phyloP scores from a whole-genome alignment of 2,329 filamentous ascomycete species.

The Aspergillus uvarum region DNA sequence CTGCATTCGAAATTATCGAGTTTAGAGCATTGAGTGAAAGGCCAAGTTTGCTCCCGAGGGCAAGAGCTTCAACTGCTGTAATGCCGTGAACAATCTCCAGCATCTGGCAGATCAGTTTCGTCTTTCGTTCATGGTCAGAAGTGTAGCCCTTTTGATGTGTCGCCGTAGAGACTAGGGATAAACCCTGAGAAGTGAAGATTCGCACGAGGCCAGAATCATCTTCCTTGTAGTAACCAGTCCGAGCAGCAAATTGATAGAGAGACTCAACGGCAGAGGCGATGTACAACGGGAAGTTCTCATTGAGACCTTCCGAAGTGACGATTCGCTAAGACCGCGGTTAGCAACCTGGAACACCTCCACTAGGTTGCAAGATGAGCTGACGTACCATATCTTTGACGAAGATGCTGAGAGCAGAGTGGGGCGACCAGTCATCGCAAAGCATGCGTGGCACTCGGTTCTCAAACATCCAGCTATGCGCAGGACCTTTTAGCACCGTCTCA shows the following conservation, averaged over 20 bases:
- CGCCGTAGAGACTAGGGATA: neutral
- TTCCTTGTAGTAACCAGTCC: neutral
- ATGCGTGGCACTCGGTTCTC: constrained; percentile 1
- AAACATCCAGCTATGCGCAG: constrained; percentile 1
- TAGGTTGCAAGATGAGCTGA: neutral
- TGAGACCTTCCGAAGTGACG: neutral
- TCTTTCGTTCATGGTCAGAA: neutral
- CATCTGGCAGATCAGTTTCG: neutral
- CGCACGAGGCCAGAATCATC: constrained; percentile 1
- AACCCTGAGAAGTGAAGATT: neutral
- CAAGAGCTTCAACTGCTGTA: neutral
- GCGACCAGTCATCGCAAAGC: neutral
- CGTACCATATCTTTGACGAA: constrained; percentile 2
- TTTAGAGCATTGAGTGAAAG: neutral
- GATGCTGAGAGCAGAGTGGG: neutral
- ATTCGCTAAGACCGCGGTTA: neutral
- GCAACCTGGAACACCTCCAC: neutral
- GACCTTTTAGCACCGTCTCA: neutral
- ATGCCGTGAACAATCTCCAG: neutral
- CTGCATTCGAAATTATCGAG: neutral
- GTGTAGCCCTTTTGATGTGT: neutral
- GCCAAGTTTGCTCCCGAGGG: neutral
- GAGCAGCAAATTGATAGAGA: neutral
- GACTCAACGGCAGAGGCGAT: neutral
- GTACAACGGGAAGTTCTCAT: neutral